These are phyloP conservation scores for Plantago coronopus DNA, from an alignment of 305 asterid genomes.

Conservation along the genomic window DNA sequence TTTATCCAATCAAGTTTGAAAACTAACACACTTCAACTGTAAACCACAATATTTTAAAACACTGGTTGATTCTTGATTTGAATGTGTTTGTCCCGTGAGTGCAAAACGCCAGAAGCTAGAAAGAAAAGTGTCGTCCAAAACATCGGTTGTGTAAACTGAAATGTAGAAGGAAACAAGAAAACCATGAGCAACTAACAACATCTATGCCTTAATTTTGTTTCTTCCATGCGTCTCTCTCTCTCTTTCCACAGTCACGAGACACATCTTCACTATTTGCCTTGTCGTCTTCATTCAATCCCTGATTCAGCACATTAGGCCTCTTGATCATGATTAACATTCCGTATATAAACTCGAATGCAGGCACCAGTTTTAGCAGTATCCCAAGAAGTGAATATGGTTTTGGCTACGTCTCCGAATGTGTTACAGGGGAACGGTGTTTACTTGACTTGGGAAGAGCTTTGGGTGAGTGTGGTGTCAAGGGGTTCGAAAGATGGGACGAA, in stretches of 20 bases:
- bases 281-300: slow-evolving; percentile 13
- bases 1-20: too few relatives aligned
- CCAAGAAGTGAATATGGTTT: slow-evolving; percentile 15
- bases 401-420: slow-evolving; percentile 9
- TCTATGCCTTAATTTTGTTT: slow-evolving; percentile 19
- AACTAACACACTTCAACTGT: too few relatives aligned
- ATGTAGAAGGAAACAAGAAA: slow-evolving; percentile 13
- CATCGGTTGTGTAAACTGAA: slow-evolving; percentile 11
- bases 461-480: slow-evolving; percentile 38
- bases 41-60: too few relatives aligned
- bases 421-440: slow-evolving; percentile 21
- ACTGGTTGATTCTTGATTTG: too few relatives aligned
- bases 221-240: neutral
- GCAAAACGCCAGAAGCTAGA: neutral
- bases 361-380: neutral
- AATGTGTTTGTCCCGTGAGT: slow-evolving; percentile 3
- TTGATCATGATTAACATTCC: neutral
- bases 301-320: neutral
- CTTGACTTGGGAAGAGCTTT: slow-evolving; percentile 58
- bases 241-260: slow-evolving; percentile 24
- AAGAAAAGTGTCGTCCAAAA: neutral
- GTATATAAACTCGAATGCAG: neutral
- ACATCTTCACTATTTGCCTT: slow-evolving; percentile 4
- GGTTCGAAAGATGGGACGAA: slow-evolving; percentile 22
- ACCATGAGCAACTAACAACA: neutral